Evolutionary conservation across 2,329 filamentous ascomycete genomes (phyloP).

Genomic region (Cladosporium velox): DNA sequence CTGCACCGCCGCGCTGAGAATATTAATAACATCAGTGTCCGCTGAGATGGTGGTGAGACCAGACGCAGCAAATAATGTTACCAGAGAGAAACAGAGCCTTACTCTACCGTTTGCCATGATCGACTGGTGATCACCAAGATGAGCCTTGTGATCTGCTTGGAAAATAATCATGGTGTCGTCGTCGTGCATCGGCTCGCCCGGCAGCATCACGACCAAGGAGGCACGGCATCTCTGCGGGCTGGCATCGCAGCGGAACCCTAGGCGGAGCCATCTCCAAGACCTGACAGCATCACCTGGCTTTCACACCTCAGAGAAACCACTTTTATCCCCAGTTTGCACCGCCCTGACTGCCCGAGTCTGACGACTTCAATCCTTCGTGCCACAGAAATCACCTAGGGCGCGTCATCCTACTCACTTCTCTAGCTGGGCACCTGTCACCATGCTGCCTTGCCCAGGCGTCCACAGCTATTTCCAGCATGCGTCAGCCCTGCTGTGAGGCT

Average conservation of each 20-base stretch:
- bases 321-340: background rate
- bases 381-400: background rate
- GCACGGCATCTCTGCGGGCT: constrained; percentile 10
- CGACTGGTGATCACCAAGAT: background rate
- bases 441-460: background rate
- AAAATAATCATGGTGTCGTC: background rate
- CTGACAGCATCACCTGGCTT: background rate
- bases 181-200: background rate
- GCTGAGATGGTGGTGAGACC: background rate
- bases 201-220: background rate
- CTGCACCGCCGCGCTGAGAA: constrained; percentile 1
- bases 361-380: constrained; percentile 5
- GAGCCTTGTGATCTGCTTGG: background rate
- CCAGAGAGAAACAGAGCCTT: background rate
- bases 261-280: background rate
- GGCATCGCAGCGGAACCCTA: background rate
- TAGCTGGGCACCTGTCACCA: constrained; percentile 6
- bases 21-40: background rate
- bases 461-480: background rate
- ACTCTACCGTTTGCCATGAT: background rate
- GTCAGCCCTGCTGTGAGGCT: constrained; percentile 10
- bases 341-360: background rate
- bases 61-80: background rate
- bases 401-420: background rate
- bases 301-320: background rate